phyloP scores from a whole-genome alignment of 345 rosid genomes.

The Gossypium stocksii region DNA sequence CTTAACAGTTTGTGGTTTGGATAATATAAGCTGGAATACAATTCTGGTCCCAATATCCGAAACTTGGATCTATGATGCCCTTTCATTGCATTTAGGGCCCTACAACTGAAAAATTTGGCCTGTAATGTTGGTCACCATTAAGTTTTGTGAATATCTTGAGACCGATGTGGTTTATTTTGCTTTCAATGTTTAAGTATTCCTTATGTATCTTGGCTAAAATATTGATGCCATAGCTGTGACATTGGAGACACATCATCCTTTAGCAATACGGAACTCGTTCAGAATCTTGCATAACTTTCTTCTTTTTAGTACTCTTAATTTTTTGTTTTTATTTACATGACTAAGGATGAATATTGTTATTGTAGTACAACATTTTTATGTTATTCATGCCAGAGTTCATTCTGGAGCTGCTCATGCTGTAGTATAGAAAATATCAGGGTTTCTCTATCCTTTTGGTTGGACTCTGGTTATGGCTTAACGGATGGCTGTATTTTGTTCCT shows the following conservation, averaged over 20 bases:
- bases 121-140: not conserved
- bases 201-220: not conserved
- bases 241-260: not conserved
- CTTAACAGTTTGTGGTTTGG: not conserved
- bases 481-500: not conserved
- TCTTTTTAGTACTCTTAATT: not conserved
- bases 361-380: not conserved
- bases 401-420: not conserved
- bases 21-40: not conserved
- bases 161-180: not conserved
- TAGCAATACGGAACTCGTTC: not conserved
- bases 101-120: not conserved
- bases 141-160: not conserved
- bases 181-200: not conserved
- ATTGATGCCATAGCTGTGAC: slow-evolving; percentile 5
- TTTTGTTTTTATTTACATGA: not conserved
- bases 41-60: not conserved
- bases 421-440: not conserved
- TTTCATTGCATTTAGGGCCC: not conserved
- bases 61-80: not conserved
- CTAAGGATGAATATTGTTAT: not conserved
- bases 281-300: not conserved
- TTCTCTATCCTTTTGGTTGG: not conserved
- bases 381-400: not conserved
- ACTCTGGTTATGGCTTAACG: not conserved